Evolutionary conservation across 1,139 yeast species (phyloP), one percentile per base, ranked within the genome.

Genomic region (Suhomyces terraborum): DNA sequence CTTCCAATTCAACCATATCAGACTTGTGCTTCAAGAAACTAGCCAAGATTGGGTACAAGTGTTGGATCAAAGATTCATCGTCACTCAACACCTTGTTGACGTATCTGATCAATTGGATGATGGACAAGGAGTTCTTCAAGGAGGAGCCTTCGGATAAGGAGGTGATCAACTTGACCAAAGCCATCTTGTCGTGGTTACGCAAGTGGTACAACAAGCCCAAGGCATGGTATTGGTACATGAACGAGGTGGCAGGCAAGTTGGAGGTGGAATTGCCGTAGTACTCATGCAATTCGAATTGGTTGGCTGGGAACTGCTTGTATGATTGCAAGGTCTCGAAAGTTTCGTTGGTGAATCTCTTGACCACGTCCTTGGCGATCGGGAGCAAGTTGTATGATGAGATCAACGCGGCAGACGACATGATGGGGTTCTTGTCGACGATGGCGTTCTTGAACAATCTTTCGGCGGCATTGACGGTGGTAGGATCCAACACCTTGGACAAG

Each of bases 161-260:
- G 52, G 91, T 88, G 56, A 91, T 85, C 72, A 93, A 75, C 65
- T 91, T 93, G 77, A 88, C 80, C 58, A 93, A 73, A 2, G 97
- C 96, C 94, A 93, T 89, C 56, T 86, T 84, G 63, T 93, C 98
- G 61, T 87, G 95, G 56, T 84, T 82, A 61, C 95, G 82, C 64
- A 94, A 77, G 54, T 86, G 88, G 62, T 89, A 91, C 55, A 94
- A 71, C 56, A 93, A 75, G 18, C 97, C 97, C 55, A 93, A 73
- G 4, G 98, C 98, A 64, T 93, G 98, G 68, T 91, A 93, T 69
- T 93, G 98, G 49, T 95, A 79, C 77, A 88, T 85, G 64, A 79
- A 82, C 12, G 95, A 81, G 32, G 88, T 80, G 12, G 79, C 69
- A 37, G 88, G 85, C 47, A 78, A 65, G 55, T 74, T 75, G 16